Evolutionary conservation across 176 grass and related monocot genomes (phyloP).

Genomic region (Eragrostis nindensis): DNA sequence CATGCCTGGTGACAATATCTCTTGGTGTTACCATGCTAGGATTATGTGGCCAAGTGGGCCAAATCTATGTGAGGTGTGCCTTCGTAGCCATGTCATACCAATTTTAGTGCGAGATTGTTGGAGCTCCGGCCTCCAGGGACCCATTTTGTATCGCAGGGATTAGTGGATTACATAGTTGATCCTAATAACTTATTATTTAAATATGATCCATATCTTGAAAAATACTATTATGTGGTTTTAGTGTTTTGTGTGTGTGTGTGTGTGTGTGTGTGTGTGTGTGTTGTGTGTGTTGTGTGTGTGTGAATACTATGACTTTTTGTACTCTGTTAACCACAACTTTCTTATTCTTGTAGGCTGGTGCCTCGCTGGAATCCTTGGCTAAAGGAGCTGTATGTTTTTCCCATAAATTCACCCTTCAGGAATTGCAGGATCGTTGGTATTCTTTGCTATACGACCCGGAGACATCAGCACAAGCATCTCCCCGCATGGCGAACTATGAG

Average conservation of each 20-base stretch:
- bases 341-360: conserved; percentile 55
- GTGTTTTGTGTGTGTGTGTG: background rate
- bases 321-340: conserved; percentile 20
- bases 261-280: background rate
- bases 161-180: background rate
- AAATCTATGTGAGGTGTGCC: conserved; percentile 1
- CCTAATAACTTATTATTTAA: background rate
- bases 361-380: conserved; percentile 51
- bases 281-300: background rate
- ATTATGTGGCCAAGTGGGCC: background rate
- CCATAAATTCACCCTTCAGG: conserved; percentile 55
- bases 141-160: background rate
- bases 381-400: conserved; percentile 65
- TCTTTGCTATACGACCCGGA: conserved; percentile 49
- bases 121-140: background rate
- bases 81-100: background rate
- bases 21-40: background rate
- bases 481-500: conserved; percentile 42
- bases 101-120: background rate
- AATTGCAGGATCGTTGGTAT: conserved; percentile 60
- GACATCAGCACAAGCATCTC: conserved; percentile 43
- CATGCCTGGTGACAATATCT: background rate
- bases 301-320: background rate
- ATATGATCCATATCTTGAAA: background rate
- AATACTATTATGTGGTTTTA: background rate